Percentiles rank a stretch among this genome's conserved stretches.
Conservation (phyloP, 176 grass and related monocot genomes). For the Microstegium vimineum region DNA sequence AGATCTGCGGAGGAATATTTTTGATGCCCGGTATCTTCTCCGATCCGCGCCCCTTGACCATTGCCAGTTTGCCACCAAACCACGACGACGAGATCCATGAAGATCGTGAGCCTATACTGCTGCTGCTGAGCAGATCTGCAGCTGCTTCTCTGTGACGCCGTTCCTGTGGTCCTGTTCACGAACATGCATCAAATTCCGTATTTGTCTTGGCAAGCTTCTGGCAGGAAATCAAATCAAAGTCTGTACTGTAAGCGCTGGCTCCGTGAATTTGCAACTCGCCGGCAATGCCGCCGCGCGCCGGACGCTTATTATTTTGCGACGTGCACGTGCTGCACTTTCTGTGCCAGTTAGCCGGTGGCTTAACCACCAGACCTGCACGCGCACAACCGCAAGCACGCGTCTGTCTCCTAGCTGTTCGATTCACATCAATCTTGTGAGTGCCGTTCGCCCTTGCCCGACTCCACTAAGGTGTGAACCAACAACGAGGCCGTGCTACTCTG, state of each 20-base stretch:
- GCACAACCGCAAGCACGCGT: background rate
- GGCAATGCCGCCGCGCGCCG: background rate
- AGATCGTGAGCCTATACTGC: background rate
- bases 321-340: background rate
- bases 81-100: background rate
- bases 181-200: too few species aligned
- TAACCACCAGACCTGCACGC: too few species aligned
- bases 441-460: background rate
- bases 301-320: background rate
- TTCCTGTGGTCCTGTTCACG: background rate
- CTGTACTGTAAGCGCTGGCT: background rate
- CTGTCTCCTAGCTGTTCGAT: background rate
- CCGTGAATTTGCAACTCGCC: background rate
- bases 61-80: background rate
- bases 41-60: background rate
- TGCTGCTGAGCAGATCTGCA: background rate
- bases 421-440: background rate
- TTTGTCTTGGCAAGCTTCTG: too few species aligned
- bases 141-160: background rate
- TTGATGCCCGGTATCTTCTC: background rate
- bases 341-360: background rate
- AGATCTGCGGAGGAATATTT: background rate
- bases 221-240: background rate
- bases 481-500: too few species aligned
- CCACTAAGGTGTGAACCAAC: background rate